Conservation (phyloP, 805 yeast species). For the Peterozyma xylosa region DNA sequence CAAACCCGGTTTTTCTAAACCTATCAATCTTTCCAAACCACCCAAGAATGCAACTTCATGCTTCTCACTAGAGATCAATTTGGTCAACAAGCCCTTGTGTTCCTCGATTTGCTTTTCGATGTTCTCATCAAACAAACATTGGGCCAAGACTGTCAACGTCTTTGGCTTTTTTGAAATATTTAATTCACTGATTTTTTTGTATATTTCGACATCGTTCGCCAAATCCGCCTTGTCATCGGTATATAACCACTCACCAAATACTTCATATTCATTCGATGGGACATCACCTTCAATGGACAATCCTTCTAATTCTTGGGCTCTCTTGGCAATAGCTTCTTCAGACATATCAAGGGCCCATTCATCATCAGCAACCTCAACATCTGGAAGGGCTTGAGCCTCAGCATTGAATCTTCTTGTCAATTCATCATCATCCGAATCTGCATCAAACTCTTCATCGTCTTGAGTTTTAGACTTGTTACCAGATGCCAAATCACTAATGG, state of each 20-base stretch:
- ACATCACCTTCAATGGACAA: conserved; percentile 35
- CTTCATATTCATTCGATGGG: conserved; percentile 48
- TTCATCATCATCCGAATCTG: conserved; percentile 61
- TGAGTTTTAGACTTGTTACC: conserved; percentile 25
- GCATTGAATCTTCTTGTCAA: conserved; percentile 75
- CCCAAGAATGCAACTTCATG: conserved; percentile 90
- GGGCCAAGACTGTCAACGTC: conserved; percentile 88
- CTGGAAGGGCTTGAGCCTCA: conserved; percentile 66
- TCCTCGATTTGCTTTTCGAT: conserved; percentile 63
- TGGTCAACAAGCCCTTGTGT: conserved; percentile 78
- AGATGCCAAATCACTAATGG: conserved; percentile 73
- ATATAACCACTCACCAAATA: conserved; percentile 84
- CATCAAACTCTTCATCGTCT: conserved; percentile 30
- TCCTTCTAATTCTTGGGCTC: conserved; percentile 83
- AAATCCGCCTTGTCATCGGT: conserved; percentile 41
- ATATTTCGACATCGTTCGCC: conserved; percentile 85
- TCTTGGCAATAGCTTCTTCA: conserved; percentile 88
- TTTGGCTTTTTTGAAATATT: conserved; percentile 65
- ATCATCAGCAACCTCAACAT: conserved; percentile 71
- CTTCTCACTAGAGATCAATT: conserved; percentile 57
- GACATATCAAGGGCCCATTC: conserved; percentile 98
- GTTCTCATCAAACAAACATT: conserved; percentile 74
- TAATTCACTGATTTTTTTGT: conserved; percentile 78
- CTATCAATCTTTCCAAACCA: conserved; percentile 90
- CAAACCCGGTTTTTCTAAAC: conserved; percentile 65